Conservation (phyloP, 2,329 filamentous ascomycete genomes). For the Amesomyces nigricolor region DNA sequence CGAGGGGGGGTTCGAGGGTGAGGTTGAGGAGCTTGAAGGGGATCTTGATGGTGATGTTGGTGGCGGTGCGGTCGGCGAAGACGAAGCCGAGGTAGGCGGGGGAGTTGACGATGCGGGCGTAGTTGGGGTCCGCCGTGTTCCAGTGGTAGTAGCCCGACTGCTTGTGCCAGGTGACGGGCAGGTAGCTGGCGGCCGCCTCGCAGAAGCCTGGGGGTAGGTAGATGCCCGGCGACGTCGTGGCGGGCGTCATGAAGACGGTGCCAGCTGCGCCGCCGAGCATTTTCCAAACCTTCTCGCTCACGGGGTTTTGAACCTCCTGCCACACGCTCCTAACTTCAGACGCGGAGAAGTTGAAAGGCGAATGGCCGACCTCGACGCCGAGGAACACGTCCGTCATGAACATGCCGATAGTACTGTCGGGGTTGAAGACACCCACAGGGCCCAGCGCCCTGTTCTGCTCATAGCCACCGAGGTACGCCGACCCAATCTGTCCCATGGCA, state of each 20-base stretch:
- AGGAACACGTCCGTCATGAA: too few relatives aligned
- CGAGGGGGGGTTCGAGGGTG: slow-evolving; percentile 31
- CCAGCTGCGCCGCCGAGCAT: too few relatives aligned
- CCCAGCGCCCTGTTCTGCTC: slow-evolving; percentile 28
- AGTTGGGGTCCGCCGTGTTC: slow-evolving; percentile 33
- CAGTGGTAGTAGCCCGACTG: slow-evolving; percentile 37
- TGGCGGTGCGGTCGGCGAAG: slow-evolving; percentile 27
- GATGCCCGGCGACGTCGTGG: slow-evolving; percentile 23
- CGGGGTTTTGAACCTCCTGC: too few relatives aligned
- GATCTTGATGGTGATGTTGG: slow-evolving; percentile 39
- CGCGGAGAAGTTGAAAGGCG: too few relatives aligned
- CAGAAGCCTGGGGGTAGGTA: slow-evolving; percentile 37
- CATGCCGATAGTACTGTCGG: too few relatives aligned
- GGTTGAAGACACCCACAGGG: too few relatives aligned
- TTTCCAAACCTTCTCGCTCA: too few relatives aligned
- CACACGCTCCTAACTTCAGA: too few relatives aligned
- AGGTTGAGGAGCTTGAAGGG: slow-evolving; percentile 38
- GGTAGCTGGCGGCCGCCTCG: slow-evolving; percentile 32
- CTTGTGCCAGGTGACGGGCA: slow-evolving; percentile 35
- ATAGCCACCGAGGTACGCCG: slow-evolving; percentile 33
- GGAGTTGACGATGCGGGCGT: slow-evolving; percentile 36
- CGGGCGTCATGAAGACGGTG: too few relatives aligned
- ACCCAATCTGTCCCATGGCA: slow-evolving; percentile 26
- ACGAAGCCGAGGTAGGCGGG: slow-evolving; percentile 40
- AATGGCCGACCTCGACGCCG: too few relatives aligned